These are phyloP conservation scores for Aspergillus tanneri DNA, from an alignment of 2,329 filamentous ascomycete genomes.

Conservation along the genomic window DNA sequence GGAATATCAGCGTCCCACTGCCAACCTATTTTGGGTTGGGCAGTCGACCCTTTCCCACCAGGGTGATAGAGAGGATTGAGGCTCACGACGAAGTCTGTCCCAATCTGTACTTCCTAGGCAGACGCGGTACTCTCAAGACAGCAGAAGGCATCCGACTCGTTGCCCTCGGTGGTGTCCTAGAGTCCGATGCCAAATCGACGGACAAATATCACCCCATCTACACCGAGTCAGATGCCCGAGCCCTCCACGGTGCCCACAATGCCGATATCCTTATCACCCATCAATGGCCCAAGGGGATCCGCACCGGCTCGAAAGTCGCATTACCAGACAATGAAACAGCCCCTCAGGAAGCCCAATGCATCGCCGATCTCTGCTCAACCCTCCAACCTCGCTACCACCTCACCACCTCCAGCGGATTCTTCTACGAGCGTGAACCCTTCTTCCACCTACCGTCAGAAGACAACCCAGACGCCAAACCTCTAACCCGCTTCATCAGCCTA, in stretches of 20 bases:
- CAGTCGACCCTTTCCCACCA: conserved; percentile 65
- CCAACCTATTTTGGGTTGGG: conserved; percentile 91
- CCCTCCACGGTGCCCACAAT: conserved; percentile 70
- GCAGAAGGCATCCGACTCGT: conserved; percentile 85
- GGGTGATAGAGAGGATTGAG: conserved; percentile 71
- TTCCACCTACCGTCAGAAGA: conserved; percentile 62
- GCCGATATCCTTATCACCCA: conserved; percentile 86
- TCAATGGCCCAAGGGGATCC: conserved; percentile 77
- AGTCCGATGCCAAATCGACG: conserved; percentile 48
- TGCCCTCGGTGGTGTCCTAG: conserved; percentile 72
- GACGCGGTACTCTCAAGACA: conserved; percentile 83
- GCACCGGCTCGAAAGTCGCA: conserved; percentile 63
- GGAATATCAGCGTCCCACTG: conserved; percentile 71
- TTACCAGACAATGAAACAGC: conserved; percentile 56
- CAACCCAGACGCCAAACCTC: conserved; percentile 54
- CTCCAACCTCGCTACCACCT: conserved; percentile 94
- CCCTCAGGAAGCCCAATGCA: conserved; percentile 59
- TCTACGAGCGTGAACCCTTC: conserved; percentile 92
- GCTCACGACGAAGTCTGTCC: conserved; percentile 72
- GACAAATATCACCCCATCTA: conserved; percentile 75
- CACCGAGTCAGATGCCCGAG: conserved; percentile 71
- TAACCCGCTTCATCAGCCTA: conserved; percentile 89
- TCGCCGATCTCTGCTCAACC: conserved; percentile 74
- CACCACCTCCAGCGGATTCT: conserved; percentile 66
- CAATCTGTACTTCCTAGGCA: conserved; percentile 89